Evolutionary conservation across 495 filamentous ascomycete genomes (phyloP).

Genomic region (Neurospora sp.): DNA sequence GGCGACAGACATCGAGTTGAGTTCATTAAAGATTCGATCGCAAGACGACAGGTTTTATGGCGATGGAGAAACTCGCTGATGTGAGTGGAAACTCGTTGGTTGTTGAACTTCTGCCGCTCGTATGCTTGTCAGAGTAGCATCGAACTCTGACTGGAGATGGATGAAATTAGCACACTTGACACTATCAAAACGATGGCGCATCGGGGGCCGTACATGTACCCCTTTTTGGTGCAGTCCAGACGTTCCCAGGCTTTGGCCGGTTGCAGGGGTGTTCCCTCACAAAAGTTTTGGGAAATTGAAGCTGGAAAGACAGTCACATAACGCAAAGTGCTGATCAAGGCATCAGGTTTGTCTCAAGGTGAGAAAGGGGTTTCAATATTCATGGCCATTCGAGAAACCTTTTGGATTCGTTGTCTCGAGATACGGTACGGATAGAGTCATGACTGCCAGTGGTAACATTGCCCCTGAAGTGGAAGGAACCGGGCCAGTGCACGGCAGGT

Average conservation of each 20-base stretch:
- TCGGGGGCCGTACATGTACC: not conserved
- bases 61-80: not conserved
- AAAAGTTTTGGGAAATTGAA: not conserved
- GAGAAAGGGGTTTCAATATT: not conserved
- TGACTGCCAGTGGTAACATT: not conserved
- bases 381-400: not conserved
- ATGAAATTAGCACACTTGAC: no score
- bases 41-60: not conserved
- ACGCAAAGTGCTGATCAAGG: not conserved
- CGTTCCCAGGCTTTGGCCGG: not conserved
- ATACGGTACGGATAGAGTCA: not conserved
- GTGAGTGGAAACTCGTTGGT: not conserved
- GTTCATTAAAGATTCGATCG: not conserved
- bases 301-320: not conserved
- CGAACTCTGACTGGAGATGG: no score
- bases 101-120: not conserved
- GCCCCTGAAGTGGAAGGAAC: not conserved
- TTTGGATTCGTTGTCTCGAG: not conserved
- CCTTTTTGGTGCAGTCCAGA: not conserved
- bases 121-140: not conserved
- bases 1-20: not conserved
- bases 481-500: not conserved
- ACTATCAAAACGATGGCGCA: not conserved
- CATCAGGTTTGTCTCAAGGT: not conserved
- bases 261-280: not conserved